These are phyloP conservation scores for Puccinia sorghi DNA, from an alignment of 1,284 basidiomycete species.

Conservation along the genomic window DNA sequence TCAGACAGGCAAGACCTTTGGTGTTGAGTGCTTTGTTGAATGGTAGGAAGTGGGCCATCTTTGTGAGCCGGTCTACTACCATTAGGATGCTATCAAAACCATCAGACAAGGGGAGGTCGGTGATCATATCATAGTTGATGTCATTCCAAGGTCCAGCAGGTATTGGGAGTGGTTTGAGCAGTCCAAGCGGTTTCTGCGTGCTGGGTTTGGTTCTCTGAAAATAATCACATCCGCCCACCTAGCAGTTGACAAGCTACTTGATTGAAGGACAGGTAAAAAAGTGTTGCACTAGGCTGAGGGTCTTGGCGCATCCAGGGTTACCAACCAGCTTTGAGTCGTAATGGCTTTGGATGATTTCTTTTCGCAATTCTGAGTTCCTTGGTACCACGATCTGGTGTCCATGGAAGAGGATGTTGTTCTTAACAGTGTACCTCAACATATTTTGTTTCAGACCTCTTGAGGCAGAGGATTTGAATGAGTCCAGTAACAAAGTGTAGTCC, in stretches of 20 bases:
- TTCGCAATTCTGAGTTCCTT: no score
- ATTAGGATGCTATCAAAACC: no score
- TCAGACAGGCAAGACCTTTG: no score
- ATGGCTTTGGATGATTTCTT: not conserved
- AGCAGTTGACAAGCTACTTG: constrained; percentile 55
- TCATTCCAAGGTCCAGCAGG: not conserved
- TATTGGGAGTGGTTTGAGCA: no score
- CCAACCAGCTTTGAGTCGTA: constrained; percentile 57
- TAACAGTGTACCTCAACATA: no score
- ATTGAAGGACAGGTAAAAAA: constrained; percentile 59
- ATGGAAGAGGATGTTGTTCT: no score
- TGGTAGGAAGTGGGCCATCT: constrained; percentile 13
- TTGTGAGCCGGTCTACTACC: not conserved
- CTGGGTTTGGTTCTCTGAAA: constrained; percentile 55
- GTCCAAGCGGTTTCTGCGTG: no score
- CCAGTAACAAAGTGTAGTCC: no score
- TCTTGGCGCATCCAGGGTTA: constrained; percentile 61
- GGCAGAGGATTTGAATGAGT: no score
- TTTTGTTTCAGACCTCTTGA: no score
- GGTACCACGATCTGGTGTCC: no score
- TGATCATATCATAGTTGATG: not conserved
- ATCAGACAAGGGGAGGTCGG: no score
- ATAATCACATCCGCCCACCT: constrained; percentile 53
- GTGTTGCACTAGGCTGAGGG: constrained; percentile 53
- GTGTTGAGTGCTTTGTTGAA: not conserved